A percentile compares a stretch with the other conserved stretches of the same genome.
phyloP scores from a whole-genome alignment of 768 basidiomycete species.

The Amanita fuliginea region DNA sequence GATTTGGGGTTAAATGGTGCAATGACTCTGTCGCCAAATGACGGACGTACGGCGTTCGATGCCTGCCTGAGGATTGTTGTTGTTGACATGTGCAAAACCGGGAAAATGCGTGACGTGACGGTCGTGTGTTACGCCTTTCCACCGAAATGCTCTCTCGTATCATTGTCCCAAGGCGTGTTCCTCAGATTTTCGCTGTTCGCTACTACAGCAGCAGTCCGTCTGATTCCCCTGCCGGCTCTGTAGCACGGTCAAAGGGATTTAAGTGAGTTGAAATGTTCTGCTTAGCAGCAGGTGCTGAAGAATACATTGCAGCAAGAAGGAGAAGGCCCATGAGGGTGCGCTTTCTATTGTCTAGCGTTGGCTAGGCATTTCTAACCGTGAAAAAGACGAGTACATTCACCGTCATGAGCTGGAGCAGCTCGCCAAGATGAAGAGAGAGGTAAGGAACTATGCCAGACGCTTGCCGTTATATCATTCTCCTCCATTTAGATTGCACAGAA shows the following conservation, averaged over 20 bases:
- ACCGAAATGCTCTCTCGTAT: slow-evolving; percentile 28
- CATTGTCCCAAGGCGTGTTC: slow-evolving; percentile 24
- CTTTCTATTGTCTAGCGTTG: not conserved
- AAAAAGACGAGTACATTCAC: slow-evolving; percentile 44
- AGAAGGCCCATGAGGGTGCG: slow-evolving; percentile 43
- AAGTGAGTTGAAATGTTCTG: slow-evolving; percentile 21
- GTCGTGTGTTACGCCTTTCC: not conserved
- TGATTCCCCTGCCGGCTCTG: slow-evolving; percentile 33
- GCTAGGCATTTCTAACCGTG: not conserved
- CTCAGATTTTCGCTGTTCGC: slow-evolving; percentile 19
- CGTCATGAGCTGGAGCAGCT: slow-evolving; percentile 40
- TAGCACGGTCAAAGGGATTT: slow-evolving; percentile 45
- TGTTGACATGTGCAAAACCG: slow-evolving; percentile 48
- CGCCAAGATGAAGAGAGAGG: slow-evolving; percentile 41
- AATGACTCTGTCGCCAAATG: not conserved
- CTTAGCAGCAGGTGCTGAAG: not conserved
- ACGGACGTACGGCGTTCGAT: slow-evolving; percentile 31
- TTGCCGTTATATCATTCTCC: not conserved
- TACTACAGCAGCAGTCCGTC: slow-evolving; percentile 16
- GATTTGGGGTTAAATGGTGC: slow-evolving; percentile 5
- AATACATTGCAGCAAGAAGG: slow-evolving; percentile 38
- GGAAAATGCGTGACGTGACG: slow-evolving; percentile 27
- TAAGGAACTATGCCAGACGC: slow-evolving; percentile 14
- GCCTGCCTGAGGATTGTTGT: slow-evolving; percentile 54
- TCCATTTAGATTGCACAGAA: slow-evolving; percentile 18